Conservation (phyloP, 2,329 filamentous ascomycete genomes). For the Herpotrichia juniperi region DNA sequence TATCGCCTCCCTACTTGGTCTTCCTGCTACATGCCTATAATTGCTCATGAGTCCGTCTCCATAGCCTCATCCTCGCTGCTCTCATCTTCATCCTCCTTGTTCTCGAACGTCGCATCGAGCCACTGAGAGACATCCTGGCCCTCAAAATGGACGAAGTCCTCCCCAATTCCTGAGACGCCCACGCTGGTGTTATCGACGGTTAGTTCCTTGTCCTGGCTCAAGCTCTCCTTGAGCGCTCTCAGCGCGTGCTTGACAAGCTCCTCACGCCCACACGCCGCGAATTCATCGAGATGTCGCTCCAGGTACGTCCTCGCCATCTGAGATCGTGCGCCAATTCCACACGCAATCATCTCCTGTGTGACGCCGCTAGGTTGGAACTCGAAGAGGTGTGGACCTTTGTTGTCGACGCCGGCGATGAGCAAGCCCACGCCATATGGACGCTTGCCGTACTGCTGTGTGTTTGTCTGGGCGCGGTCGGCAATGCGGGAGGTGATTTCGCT, state of each 20-base stretch:
- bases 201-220: slow-evolving; percentile 96
- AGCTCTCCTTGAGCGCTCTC: slow-evolving; percentile 88
- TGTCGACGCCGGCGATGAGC: slow-evolving; percentile 91
- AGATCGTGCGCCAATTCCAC: slow-evolving; percentile 91
- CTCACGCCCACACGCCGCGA: slow-evolving; percentile 76
- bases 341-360: slow-evolving; percentile 96
- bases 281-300: slow-evolving; percentile 87
- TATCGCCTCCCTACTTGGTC: not conserved
- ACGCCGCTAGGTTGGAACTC: slow-evolving; percentile 97
- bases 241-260: slow-evolving; percentile 91
- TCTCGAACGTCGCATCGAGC: slow-evolving; percentile 72
- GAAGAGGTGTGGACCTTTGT: slow-evolving; percentile 92
- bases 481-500: slow-evolving; percentile 90
- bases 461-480: slow-evolving; percentile 93
- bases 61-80: slow-evolving; percentile 55
- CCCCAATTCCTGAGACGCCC: slow-evolving; percentile 76
- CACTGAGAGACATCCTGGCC: slow-evolving; percentile 84
- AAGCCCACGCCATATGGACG: slow-evolving; percentile 95
- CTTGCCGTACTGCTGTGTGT: slow-evolving; percentile 97
- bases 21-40: not conserved
- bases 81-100: slow-evolving; percentile 43
- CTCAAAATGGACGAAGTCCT: slow-evolving; percentile 90
- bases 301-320: slow-evolving; percentile 99
- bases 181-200: slow-evolving; percentile 97
- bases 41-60: slow-evolving; percentile 59